Evolutionary conservation across 2,329 filamentous ascomycete species (phyloP).

Genomic region (Neofusicoccum sp.): DNA sequence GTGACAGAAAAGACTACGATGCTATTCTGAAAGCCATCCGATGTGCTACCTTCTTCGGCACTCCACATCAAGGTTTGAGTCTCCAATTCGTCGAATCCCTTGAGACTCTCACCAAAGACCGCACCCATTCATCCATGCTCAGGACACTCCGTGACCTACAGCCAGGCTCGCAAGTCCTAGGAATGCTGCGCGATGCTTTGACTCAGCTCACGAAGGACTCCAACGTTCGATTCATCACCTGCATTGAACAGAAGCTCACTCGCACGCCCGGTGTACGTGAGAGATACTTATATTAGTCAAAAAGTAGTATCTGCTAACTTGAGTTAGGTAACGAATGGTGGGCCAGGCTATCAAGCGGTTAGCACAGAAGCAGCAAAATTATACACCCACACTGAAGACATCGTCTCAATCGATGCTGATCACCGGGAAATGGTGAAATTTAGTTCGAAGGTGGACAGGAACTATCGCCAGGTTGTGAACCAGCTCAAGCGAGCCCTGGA

Average conservation of each 20-base stretch:
- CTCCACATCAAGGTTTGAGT: not conserved
- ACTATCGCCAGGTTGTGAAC: not conserved
- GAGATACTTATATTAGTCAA: not conserved
- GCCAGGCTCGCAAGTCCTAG: not conserved
- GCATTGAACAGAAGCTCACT: constrained; percentile 2
- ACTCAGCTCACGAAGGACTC: not conserved
- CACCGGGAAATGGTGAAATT: not conserved
- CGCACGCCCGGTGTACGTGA: not conserved
- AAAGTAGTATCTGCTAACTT: not conserved
- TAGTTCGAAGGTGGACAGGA: not conserved
- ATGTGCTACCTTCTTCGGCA: constrained; percentile 1
- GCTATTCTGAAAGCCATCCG: not conserved
- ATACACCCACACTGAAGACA: not conserved
- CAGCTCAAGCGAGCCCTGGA: not conserved
- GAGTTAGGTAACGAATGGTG: not conserved
- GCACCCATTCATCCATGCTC: not conserved
- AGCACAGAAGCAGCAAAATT: not conserved
- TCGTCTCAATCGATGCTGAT: not conserved
- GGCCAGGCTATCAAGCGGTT: not conserved
- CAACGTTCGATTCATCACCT: not conserved
- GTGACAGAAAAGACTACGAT: not conserved
- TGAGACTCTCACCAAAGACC: not conserved
- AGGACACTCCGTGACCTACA: not conserved
- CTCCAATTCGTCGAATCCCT: not conserved
- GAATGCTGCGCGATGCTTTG: not conserved